phyloP scores from a whole-genome alignment of 768 basidiomycete species.

The Favolaschia claudopus region DNA sequence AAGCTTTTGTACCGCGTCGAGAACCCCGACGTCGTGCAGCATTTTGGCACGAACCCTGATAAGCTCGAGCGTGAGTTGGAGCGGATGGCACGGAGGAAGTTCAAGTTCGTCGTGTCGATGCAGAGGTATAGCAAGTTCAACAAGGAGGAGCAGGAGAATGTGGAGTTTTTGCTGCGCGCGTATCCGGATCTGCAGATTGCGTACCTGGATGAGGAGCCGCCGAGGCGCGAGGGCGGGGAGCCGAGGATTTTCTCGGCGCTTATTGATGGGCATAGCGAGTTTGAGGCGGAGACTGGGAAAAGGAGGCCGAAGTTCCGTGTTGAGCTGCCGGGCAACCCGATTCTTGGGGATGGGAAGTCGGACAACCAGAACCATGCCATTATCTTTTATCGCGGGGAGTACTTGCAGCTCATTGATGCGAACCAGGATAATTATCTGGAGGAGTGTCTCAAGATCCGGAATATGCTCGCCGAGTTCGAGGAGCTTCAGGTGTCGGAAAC shows the following conservation, averaged over 20 bases:
- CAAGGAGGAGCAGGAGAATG: constrained; percentile 99
- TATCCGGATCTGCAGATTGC: constrained; percentile 99
- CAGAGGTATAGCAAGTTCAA: constrained; percentile 99
- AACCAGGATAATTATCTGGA: constrained; percentile 99
- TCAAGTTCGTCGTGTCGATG: constrained; percentile 99
- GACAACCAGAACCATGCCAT: constrained; percentile 99
- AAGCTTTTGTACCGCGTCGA: constrained; percentile 98
- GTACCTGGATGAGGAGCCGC: constrained; percentile 95
- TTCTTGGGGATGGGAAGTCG: constrained; percentile 98
- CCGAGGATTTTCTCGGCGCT: constrained; percentile 94
- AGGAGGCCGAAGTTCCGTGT: constrained; percentile 97
- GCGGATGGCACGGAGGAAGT: constrained; percentile 97
- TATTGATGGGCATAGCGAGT: constrained; percentile 98
- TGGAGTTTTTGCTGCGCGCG: constrained; percentile 95
- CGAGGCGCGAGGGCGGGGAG: constrained; percentile 94
- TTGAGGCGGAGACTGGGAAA: constrained; percentile 86
- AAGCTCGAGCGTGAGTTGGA: constrained; percentile 95
- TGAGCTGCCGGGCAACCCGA: constrained; percentile 98
- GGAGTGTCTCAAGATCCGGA: constrained; percentile 99
- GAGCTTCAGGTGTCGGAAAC: constrained; percentile 85
- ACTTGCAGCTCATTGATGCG: constrained; percentile 98
- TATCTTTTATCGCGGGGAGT: constrained; percentile 99
- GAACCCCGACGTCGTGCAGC: constrained; percentile 99
- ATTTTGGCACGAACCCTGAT: constrained; percentile 97
- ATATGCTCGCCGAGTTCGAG: constrained; percentile 96